Conservation (phyloP, 805 yeast genomes). For the Ogataea paradorogensis region DNA sequence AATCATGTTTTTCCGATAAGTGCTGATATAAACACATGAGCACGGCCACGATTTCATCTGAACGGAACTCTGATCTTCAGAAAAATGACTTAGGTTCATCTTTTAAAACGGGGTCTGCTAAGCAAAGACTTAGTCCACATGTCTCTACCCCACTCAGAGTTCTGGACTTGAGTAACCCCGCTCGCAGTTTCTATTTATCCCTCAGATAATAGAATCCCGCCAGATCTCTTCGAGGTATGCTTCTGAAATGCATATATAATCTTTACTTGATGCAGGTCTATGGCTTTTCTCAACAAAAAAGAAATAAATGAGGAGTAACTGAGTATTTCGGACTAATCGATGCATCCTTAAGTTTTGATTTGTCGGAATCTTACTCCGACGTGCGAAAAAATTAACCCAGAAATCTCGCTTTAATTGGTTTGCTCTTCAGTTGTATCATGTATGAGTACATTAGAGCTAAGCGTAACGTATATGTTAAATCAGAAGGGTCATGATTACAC, state of each 20-base stretch:
- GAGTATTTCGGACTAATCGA: conserved; percentile 1
- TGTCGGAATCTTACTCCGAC: neutral
- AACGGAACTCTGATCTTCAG: too few relatives aligned
- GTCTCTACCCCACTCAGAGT: conserved; percentile 1
- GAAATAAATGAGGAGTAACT: conserved; percentile 7
- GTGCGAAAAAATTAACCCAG: neutral
- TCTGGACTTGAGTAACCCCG: neutral
- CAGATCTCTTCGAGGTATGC: neutral
- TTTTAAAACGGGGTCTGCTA: too few relatives aligned
- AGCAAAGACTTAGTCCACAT: neutral
- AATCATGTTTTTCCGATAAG: conserved; percentile 5
- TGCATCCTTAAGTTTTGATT: neutral
- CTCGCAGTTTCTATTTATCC: neutral
- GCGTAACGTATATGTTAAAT: too few relatives aligned
- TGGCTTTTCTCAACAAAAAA: conserved; percentile 5
- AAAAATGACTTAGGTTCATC: neutral
- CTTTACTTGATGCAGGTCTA: conserved; percentile 3
- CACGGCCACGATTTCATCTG: neutral
- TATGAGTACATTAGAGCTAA: too few relatives aligned
- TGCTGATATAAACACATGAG: neutral
- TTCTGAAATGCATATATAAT: neutral
- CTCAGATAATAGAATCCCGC: neutral
- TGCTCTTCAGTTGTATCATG: too few relatives aligned
- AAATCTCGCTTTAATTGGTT: too few relatives aligned
- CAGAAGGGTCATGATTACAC: too few relatives aligned